Base-by-base conservation (phyloP, 176 grass and related monocot genomes). In the Triticum timopheevii region DNA sequence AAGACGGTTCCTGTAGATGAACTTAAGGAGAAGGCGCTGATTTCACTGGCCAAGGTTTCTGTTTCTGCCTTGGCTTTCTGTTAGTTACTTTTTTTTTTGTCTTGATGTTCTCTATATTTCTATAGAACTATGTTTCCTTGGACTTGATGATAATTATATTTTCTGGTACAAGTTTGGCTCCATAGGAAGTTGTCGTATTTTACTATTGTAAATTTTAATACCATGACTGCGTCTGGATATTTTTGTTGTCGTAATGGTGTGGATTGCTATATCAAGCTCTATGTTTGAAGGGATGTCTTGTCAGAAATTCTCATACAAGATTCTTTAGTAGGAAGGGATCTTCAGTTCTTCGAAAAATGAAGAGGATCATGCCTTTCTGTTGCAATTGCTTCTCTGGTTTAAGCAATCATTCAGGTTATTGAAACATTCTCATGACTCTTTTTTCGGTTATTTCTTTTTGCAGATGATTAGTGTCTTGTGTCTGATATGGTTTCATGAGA, bases 371-470 rank as follows among this genome's bases (percentile, higher is more conserved):
- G 94, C 92, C 44, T 93, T 96, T 88, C 90, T 99, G 62, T 84
- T 96, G 62, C 89, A 99, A 80, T 91, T 99, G 84, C 90, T 99
- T 86, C 90, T 94, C 70, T 99, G 97, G 97, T 99, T 99, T 89
- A 99, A 99, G 88, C 92, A 96, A 84, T 96, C 97, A 86, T 99
- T 96, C 94, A 99, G 97, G 97, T 94, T 61, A 85, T 76, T 82
- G 35, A 90, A 85, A 80, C 33, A 79, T 62, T 90, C 67, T 40
- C 13, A 77, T 77, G 63, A 69, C 79, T 59, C 33, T 76, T 85
- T 82, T 79, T 69, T 66, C 66, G 61, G 39, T 80, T 56, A 73
- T 88, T 87, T 25, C 61, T 63, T 64, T 86, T 2, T 39, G 16
- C 44, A 84, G 35, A 82, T 82, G 5, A 31, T 8, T 28, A 42